phyloP scores from a whole-genome alignment of 2,329 filamentous ascomycete species.

The Immersiporthe knoxdaviesiana region DNA sequence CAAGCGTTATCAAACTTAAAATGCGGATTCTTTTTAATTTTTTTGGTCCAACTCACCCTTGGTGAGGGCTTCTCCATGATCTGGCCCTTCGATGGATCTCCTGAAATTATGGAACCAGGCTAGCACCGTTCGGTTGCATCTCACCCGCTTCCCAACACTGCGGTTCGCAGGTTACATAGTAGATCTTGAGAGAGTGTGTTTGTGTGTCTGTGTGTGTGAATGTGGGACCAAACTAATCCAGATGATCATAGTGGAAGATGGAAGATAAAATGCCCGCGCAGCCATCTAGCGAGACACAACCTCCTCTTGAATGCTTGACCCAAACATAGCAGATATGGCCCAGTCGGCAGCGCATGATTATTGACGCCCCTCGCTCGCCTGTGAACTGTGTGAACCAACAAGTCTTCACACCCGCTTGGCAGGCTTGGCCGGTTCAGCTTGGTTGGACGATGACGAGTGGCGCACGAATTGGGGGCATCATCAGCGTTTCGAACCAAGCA shows the following conservation, averaged over 20 bases:
- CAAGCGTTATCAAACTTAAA: neutral
- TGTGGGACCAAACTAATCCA: too few species aligned
- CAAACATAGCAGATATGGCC: neutral
- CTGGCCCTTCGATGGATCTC: neutral
- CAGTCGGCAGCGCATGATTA: too few species aligned
- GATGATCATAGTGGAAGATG: neutral
- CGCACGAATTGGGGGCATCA: neutral
- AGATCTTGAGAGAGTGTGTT: too few species aligned
- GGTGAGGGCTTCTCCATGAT: neutral
- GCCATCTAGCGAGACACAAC: neutral
- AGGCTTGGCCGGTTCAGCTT: neutral
- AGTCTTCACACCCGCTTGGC: neutral
- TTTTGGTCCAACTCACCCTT: too few species aligned
- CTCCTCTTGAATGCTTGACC: neutral
- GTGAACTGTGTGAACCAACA: neutral
- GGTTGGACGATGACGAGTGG: neutral
- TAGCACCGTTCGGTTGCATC: neutral
- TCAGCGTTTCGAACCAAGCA: neutral
- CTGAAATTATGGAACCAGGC: neutral
- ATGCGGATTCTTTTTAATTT: neutral
- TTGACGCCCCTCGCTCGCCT: too few species aligned
- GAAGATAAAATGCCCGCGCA: neutral
- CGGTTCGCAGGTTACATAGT: neutral
- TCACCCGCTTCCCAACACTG: neutral
- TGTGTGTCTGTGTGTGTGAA: too few species aligned